A percentile compares a stretch with the other conserved stretches of the same genome.
Conservation (phyloP, 2,329 filamentous ascomycete genomes). For the Plectosphaerella cucumerina region DNA sequence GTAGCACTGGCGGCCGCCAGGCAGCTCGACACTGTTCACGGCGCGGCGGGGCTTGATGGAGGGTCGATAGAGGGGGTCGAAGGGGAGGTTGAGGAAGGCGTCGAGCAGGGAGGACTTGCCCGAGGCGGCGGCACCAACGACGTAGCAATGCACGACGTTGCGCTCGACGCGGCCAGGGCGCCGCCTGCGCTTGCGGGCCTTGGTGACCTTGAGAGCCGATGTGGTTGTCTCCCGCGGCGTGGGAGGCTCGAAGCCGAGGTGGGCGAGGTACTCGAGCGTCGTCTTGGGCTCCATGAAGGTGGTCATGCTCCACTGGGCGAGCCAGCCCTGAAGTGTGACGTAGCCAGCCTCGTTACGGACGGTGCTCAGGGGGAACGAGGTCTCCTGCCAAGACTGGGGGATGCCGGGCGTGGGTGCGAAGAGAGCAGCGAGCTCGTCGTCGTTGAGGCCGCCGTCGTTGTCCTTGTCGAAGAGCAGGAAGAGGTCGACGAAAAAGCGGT, state of each 20-base stretch:
- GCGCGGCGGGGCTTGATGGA: slow-evolving; percentile 93
- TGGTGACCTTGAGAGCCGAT: slow-evolving; percentile 86
- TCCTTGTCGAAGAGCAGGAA: slow-evolving; percentile 96
- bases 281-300: slow-evolving; percentile 95
- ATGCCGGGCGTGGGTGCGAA: slow-evolving; percentile 92
- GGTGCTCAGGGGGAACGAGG: slow-evolving; percentile 86
- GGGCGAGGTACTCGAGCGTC: slow-evolving; percentile 91
- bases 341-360: slow-evolving; percentile 93
- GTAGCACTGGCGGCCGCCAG: slow-evolving; percentile 95
- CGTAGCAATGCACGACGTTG: slow-evolving; percentile 91
- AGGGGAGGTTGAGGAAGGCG: slow-evolving; percentile 85
- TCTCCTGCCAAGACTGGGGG: slow-evolving; percentile 81
- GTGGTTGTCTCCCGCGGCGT: slow-evolving; percentile 74
- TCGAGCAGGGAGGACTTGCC: slow-evolving; percentile 91
- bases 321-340: slow-evolving; percentile 94
- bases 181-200: slow-evolving; percentile 79
- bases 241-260: slow-evolving; percentile 85
- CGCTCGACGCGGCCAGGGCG: slow-evolving; percentile 83
- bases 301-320: slow-evolving; percentile 99
- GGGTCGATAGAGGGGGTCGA: slow-evolving; percentile 78
- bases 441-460: slow-evolving; percentile 90
- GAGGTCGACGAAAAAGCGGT: slow-evolving; percentile 95
- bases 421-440: slow-evolving; percentile 76
- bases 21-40: slow-evolving; percentile 94
- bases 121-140: slow-evolving; percentile 78